phyloP scores from a whole-genome alignment of 768 basidiomycete species.

The Phaffia tasmanica region DNA sequence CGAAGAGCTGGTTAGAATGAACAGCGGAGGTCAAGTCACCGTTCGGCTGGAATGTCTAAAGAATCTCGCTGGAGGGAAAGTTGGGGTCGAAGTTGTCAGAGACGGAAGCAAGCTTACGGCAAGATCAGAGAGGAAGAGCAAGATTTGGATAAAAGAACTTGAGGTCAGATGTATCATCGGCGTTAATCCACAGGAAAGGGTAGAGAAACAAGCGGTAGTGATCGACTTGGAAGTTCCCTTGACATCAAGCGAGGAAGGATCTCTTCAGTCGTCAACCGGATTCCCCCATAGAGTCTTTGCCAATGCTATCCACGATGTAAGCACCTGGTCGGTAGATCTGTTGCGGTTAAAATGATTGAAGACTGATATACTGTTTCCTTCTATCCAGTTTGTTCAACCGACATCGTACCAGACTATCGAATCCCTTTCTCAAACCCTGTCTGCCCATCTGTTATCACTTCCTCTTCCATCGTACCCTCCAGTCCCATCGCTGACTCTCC shows the following conservation, averaged over 20 bases:
- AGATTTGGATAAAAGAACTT: constrained; percentile 42
- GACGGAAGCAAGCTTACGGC: constrained; percentile 24
- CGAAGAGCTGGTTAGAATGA: constrained; percentile 2
- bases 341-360: constrained; percentile 10
- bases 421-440: constrained; percentile 52
- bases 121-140: constrained; percentile 30
- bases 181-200: constrained; percentile 55
- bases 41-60: constrained; percentile 46
- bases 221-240: constrained; percentile 41
- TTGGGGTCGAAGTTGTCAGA: constrained; percentile 40
- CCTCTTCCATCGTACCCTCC: constrained; percentile 30
- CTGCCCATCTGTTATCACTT: constrained; percentile 42
- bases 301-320: constrained; percentile 38
- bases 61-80: constrained; percentile 46
- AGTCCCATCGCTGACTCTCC: constrained; percentile 43
- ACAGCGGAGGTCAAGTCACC: constrained; percentile 35
- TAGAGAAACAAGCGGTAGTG: constrained; percentile 52
- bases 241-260: constrained; percentile 13
- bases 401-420: constrained; percentile 58
- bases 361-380: constrained; percentile 12
- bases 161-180: constrained; percentile 53
- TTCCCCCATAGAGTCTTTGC: constrained; percentile 44
- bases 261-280: constrained; percentile 32
- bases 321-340: constrained; percentile 26
- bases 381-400: constrained; percentile 42